These are phyloP conservation scores for Hirsutella thompsonii DNA, from an alignment of 2,329 filamentous ascomycete species.

Conservation along the genomic window DNA sequence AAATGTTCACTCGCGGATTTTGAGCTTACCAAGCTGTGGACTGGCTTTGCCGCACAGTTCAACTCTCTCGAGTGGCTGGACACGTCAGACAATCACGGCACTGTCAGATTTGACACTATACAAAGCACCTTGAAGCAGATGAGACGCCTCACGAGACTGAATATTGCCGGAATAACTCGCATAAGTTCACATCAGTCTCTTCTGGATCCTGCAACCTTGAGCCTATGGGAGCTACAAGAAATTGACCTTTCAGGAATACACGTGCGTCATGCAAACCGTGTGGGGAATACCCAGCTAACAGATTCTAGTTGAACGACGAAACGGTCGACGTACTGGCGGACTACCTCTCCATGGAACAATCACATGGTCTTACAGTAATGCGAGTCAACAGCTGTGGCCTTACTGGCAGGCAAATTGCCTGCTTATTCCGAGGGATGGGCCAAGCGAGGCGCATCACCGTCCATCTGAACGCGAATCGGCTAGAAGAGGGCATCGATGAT, in stretches of 20 bases:
- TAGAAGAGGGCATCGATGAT: conserved; percentile 38
- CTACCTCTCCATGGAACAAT: conserved; percentile 28
- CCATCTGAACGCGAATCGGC: conserved; percentile 35
- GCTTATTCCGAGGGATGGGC: conserved; percentile 37
- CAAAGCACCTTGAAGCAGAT: conserved; percentile 30
- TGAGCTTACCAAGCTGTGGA: conserved; percentile 33
- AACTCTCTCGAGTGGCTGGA: conserved; percentile 34
- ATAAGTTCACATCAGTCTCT: conserved; percentile 30
- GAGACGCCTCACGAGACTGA: conserved; percentile 30
- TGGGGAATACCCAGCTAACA: conserved; percentile 3
- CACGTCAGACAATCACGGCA: conserved; percentile 38
- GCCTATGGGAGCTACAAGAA: conserved; percentile 35
- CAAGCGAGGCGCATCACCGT: conserved; percentile 32
- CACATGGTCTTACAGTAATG: conserved; percentile 28
- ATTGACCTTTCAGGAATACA: conserved; percentile 41
- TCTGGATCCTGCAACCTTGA: conserved; percentile 29
- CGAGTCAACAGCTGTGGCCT: conserved; percentile 39
- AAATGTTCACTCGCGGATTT: conserved; percentile 37
- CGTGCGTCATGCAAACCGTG: conserved; percentile 18
- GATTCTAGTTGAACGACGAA: conserved; percentile 30
- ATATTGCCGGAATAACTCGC: conserved; percentile 37
- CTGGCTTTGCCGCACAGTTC: conserved; percentile 30
- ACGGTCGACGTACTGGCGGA: conserved; percentile 32
- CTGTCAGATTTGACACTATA: conserved; percentile 33
- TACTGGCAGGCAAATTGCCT: conserved; percentile 34